Percentiles rank a stretch among this genome's conserved stretches.
Conservation (phyloP, 208 protist species). For the Trypanosoma cruzi region DNA sequence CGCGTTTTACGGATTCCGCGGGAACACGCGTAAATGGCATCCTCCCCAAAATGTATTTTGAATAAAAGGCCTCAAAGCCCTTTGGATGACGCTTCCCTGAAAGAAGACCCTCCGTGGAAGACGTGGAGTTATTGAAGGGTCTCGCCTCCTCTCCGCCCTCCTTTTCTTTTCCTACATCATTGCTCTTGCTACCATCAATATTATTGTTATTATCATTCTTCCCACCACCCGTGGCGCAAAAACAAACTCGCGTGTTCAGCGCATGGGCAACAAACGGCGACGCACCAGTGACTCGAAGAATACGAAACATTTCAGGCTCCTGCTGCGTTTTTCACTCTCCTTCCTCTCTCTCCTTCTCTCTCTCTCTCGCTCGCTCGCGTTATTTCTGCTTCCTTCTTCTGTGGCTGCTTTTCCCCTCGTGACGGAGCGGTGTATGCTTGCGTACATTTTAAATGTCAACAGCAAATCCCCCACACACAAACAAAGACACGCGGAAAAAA, state of each 20-base stretch:
- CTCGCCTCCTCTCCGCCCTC: background rate
- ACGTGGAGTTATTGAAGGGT: background rate
- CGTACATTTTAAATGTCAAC: background rate
- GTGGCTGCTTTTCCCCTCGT: background rate
- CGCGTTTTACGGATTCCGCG: constrained; percentile 48
- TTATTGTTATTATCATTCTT: background rate
- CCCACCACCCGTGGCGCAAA: constrained; percentile 14
- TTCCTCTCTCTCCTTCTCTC: no score
- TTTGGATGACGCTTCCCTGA: constrained; percentile 40
- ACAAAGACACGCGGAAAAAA: constrained; percentile 3
- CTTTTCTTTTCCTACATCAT: background rate
- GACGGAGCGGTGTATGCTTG: background rate
- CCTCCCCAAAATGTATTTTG: constrained; percentile 39
- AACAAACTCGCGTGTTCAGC: background rate
- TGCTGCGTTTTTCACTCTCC: background rate
- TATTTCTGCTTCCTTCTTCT: background rate
- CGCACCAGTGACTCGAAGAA: background rate
- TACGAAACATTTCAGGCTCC: constrained; percentile 15
- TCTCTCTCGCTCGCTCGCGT: no score
- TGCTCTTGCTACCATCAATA: background rate
- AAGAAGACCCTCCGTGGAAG: background rate
- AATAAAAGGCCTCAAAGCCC: constrained; percentile 79
- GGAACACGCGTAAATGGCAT: constrained; percentile 43
- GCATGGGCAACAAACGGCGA: background rate
- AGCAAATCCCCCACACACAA: background rate